Evolutionary conservation across 106 monocot genomes (phyloP).

Genomic region (Dendrobium officinale): DNA sequence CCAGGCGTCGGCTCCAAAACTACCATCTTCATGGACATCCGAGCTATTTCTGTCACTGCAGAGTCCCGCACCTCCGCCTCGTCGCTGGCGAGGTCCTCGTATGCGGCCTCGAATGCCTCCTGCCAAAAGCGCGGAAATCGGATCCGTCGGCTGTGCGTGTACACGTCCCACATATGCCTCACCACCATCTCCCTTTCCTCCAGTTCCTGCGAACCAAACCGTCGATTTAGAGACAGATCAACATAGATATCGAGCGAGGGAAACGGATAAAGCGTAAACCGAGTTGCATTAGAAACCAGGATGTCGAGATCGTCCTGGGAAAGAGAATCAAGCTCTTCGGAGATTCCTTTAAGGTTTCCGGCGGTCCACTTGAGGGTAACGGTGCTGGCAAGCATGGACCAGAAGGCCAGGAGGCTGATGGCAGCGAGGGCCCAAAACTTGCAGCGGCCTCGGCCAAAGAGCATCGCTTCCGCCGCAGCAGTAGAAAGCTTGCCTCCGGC

Average conservation of each 20-base stretch:
- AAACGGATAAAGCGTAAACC: not conserved
- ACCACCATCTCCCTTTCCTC: constrained; percentile 96
- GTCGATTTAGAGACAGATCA: not conserved
- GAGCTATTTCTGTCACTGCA: constrained; percentile 76
- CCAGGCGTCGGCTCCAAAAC: constrained; percentile 43
- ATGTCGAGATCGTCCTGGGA: constrained; percentile 56
- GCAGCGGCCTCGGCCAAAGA: constrained; percentile 56
- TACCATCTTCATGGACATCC: constrained; percentile 66
- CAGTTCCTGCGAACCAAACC: constrained; percentile 43
- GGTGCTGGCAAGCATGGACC: constrained; percentile 93
- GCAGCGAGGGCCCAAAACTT: constrained; percentile 83
- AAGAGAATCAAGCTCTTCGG: constrained; percentile 35
- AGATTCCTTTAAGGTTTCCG: constrained; percentile 29
- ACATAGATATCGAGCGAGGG: not conserved
- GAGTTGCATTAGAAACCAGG: constrained; percentile 31
- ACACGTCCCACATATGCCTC: constrained; percentile 90
- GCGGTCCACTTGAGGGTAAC: constrained; percentile 76
- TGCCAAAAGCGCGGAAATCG: constrained; percentile 82
- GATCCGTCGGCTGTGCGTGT: constrained; percentile 53
- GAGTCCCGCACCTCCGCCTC: constrained; percentile 35
- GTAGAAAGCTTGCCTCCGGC: constrained; percentile 9
- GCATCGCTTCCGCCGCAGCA: constrained; percentile 6
- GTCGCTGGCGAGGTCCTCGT: constrained; percentile 72
- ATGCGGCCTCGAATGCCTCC: constrained; percentile 92
- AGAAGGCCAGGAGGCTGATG: constrained; percentile 84